Base-by-base conservation (phyloP, 2,329 filamentous ascomycete species). In the Hypoxylon sp. region DNA sequence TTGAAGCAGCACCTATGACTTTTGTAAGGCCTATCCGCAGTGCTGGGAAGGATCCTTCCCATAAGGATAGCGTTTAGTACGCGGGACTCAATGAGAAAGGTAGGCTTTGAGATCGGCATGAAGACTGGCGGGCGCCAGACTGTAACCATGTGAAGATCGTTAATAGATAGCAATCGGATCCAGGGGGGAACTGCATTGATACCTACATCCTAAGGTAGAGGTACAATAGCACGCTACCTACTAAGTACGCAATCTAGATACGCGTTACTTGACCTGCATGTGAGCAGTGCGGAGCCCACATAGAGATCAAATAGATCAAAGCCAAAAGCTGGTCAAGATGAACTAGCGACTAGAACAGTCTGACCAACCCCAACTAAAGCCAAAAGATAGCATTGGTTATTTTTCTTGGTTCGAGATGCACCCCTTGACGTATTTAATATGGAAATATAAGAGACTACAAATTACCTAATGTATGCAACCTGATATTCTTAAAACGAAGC, bases 11-110 rank as follows among this genome's bases (percentile, higher is more conserved):
- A 47, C 10, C 28, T 48, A 44, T 59, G 41, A 26, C 34, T 47
- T 37, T 28, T 19, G 53, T 15, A 24, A 55, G 22, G 32, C 51
- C 49, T 62, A 62, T 50, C n/a, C 39, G 47, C 37, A 48, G 34
- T 11, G 39, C 39, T 47, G 37, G 49, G 55, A 39, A 62, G 52
- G 57, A 64, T 56, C 43, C 49, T 58, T 58, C 28, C 51, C 39
- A 28, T 41, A 20, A 17, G 17, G 37, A 41, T 50, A 22, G 37
- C 22, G 32, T 30, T 50, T 44, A 48, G 26, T 58, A 56, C 20
- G 47, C 20, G 41, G 46, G 51, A 43, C 54, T 34, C 22, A 52
- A 34, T 44, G 28, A 41, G 37, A 56, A 62, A 65, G 56, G 59
- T 53, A 56, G 53, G 53, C 43, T 43, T 30, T 48, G 28, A 37